phyloP scores from a whole-genome alignment of 2,329 filamentous ascomycete species.

The Seiridium unicorne region DNA sequence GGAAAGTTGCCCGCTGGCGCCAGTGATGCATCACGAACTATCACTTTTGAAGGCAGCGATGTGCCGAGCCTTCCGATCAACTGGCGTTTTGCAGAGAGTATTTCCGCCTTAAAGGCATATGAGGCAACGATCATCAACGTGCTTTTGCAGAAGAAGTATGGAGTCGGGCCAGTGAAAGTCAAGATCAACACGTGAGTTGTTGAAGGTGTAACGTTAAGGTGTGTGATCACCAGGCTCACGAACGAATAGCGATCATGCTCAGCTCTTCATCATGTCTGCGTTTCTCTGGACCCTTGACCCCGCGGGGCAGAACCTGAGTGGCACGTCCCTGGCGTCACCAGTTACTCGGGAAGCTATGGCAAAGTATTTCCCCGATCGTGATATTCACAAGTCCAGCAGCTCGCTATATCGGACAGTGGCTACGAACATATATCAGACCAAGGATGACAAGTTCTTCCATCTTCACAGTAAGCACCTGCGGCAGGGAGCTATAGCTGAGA shows the following conservation, averaged over 20 bases:
- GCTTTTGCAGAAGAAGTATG: conserved; percentile 45
- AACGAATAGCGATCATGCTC: conserved; percentile 32
- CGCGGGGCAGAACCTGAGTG: conserved; percentile 9
- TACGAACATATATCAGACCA: conserved; percentile 20
- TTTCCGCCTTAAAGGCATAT: conserved; percentile 45
- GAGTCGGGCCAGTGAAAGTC: conserved; percentile 32
- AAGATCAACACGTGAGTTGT: conserved; percentile 42
- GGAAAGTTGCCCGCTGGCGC: background rate
- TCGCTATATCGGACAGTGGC: conserved; percentile 16
- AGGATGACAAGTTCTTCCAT: conserved; percentile 18
- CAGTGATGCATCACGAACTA: background rate
- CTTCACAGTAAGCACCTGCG: conserved; percentile 12
- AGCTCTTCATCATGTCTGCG: conserved; percentile 40
- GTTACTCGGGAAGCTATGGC: background rate
- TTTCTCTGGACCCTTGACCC: conserved; percentile 28
- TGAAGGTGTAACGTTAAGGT: background rate
- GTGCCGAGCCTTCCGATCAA: conserved; percentile 50
- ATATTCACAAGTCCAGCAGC: conserved; percentile 3
- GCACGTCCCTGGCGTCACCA: conserved; percentile 13
- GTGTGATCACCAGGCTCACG: background rate
- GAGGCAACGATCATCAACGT: conserved; percentile 45
- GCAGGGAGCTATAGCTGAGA: no score
- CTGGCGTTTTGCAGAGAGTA: conserved; percentile 55
- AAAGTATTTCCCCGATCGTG: background rate
- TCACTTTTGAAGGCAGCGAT: conserved; percentile 37